phyloP scores from a whole-genome alignment of 106 monocot genomes.

The Dendrobium officinale region DNA sequence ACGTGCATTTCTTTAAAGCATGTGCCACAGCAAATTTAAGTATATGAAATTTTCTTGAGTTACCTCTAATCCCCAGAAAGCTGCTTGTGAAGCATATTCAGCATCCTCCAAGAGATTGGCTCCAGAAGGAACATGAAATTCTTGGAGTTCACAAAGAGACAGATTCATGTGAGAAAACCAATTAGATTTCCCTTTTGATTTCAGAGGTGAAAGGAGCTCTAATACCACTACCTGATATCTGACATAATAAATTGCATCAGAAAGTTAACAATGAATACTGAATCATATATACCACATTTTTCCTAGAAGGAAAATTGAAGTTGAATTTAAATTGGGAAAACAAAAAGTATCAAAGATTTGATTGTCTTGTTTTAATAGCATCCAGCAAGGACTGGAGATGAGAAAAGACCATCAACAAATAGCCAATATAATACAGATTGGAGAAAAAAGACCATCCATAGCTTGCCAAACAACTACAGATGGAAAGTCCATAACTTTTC shows the following conservation, averaged over 20 bases:
- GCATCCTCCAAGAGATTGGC: slow-evolving; percentile 51
- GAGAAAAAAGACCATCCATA: too few species aligned
- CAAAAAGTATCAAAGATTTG: background rate
- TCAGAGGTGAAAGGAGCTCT: slow-evolving; percentile 50
- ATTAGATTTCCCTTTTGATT: slow-evolving; percentile 8
- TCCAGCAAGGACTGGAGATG: background rate
- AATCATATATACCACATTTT: background rate
- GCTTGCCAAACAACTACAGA: too few species aligned
- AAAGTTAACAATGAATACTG: background rate
- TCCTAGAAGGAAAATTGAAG: background rate
- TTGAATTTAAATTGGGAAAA: background rate
- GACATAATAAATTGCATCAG: slow-evolving; percentile 8
- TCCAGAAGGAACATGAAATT: slow-evolving; percentile 73
- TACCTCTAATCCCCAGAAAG: slow-evolving; percentile 98
- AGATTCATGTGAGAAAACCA: slow-evolving; percentile 18
- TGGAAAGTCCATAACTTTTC: too few species aligned
- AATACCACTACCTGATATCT: slow-evolving; percentile 86
- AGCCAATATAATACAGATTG: background rate
- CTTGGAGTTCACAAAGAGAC: slow-evolving; percentile 23
- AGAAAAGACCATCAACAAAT: background rate
- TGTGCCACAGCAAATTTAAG: background rate
- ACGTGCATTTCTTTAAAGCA: background rate
- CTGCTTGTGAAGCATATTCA: slow-evolving; percentile 84
- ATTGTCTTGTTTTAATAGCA: background rate
- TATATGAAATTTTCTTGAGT: background rate